Conservation (phyloP, 495 filamentous ascomycete species). For the Geoglossum glabrum region DNA sequence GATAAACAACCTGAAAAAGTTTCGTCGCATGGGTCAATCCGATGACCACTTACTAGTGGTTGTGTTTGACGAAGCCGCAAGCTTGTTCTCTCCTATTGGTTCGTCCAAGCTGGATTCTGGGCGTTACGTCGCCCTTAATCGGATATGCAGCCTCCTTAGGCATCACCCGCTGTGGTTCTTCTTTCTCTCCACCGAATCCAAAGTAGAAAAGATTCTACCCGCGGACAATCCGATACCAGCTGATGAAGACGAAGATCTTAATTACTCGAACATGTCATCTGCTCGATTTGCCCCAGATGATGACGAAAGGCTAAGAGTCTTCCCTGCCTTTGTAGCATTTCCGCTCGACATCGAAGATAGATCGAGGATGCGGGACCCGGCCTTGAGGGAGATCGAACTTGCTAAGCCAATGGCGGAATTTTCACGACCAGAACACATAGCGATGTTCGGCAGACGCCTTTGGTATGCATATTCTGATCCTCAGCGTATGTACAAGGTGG, state of each 20-base stretch:
- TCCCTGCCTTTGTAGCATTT: not conserved
- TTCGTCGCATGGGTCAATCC: not conserved
- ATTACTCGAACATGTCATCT: not conserved
- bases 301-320: not conserved
- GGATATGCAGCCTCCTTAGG: not conserved
- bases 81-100: not conserved
- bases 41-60: not conserved
- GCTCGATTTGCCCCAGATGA: not conserved
- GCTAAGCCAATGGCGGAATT: not conserved
- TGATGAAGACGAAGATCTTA: not conserved
- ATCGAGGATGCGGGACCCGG: not conserved
- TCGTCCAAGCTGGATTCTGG: not conserved
- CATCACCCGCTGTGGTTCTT: not conserved
- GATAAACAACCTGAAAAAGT: not conserved
- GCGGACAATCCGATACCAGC: not conserved
- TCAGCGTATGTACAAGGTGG: not conserved
- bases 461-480: not conserved
- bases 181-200: not conserved
- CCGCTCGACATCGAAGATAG: not conserved
- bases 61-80: not conserved
- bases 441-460: not conserved
- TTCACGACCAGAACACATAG: not conserved
- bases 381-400: not conserved
- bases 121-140: not conserved
- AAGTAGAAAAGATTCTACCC: constrained; percentile 1